phyloP scores from a whole-genome alignment of 176 grass and related monocot species.

The Eragrostis nindensis region DNA sequence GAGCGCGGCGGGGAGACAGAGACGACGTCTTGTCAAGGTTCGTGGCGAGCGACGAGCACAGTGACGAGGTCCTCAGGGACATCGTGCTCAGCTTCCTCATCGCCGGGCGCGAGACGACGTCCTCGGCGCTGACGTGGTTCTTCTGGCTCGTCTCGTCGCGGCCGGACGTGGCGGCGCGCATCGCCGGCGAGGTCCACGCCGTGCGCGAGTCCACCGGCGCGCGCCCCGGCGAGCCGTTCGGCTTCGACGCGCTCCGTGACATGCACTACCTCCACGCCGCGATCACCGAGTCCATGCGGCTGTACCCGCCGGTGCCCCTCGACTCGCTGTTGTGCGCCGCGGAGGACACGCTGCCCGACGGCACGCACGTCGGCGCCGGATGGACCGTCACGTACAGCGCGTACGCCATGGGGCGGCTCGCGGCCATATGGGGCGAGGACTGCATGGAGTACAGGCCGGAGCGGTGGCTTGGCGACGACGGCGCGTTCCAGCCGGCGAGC shows the following conservation, averaged over 20 bases:
- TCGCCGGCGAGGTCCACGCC: slow-evolving; percentile 39
- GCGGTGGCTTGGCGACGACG: too few relatives aligned
- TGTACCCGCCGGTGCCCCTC: slow-evolving; percentile 44
- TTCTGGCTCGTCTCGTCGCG: slow-evolving; percentile 48
- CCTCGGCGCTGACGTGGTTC: slow-evolving; percentile 48
- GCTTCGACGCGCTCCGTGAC: slow-evolving; percentile 45
- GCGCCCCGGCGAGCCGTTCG: slow-evolving; percentile 28
- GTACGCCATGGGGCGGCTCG: too few relatives aligned
- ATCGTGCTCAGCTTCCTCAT: slow-evolving; percentile 46
- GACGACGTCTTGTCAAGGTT: slow-evolving; percentile 37
- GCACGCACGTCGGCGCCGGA: too few relatives aligned
- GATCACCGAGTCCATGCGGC: slow-evolving; percentile 6
- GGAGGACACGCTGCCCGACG: slow-evolving; percentile 32
- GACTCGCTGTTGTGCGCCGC: slow-evolving; percentile 50
- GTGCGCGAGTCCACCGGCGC: background rate
- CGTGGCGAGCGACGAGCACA: slow-evolving; percentile 38
- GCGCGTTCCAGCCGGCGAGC: too few relatives aligned
- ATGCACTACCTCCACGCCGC: slow-evolving; percentile 69
- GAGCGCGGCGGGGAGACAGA: too few relatives aligned
- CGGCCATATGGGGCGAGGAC: too few relatives aligned
- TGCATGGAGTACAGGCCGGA: too few relatives aligned
- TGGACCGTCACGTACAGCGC: too few relatives aligned
- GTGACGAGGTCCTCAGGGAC: slow-evolving; percentile 35
- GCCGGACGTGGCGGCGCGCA: slow-evolving; percentile 27
- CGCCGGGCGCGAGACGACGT: slow-evolving; percentile 43